These are phyloP conservation scores for Bretschneidera sinensis DNA, from an alignment of 345 rosid species.

Conservation along the genomic window DNA sequence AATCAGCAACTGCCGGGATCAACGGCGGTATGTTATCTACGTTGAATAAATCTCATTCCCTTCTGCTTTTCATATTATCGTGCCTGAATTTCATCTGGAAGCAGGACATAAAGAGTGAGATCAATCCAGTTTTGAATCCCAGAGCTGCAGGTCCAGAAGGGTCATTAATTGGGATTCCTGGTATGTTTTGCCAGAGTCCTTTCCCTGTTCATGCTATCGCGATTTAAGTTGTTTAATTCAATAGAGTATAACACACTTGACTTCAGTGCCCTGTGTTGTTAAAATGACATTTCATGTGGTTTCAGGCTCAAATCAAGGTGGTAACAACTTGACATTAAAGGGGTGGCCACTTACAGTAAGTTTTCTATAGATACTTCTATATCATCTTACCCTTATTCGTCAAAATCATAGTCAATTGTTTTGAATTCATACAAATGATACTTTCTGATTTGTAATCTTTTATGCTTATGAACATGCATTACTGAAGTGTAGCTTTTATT, in stretches of 20 bases:
- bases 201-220: conserved; percentile 4
- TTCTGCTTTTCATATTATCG: conserved; percentile 4
- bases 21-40: conserved; percentile 47
- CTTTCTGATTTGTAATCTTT: too few species aligned
- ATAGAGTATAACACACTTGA: conserved; percentile 12
- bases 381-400: too few species aligned
- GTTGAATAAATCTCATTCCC: not conserved
- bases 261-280: not conserved
- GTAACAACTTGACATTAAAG: conserved; percentile 82
- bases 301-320: conserved; percentile 87
- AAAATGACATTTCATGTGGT: conserved; percentile 9
- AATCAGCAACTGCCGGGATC: conserved; percentile 81
- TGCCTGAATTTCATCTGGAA: conserved; percentile 30
- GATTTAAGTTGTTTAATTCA: conserved; percentile 7
- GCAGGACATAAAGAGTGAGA: conserved; percentile 90
- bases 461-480: too few species aligned
- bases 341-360: conserved; percentile 96
- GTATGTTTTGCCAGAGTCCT: conserved; percentile 33
- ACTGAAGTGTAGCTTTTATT: not conserved
- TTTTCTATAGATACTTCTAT: conserved; percentile 2
- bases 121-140: conserved; percentile 78
- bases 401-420: not conserved
- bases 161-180: conserved; percentile 87
- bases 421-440: too few species aligned
- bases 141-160: conserved; percentile 87